These are phyloP conservation scores for Fusarium drepaniforme DNA, from an alignment of 2,329 filamentous ascomycete species.

Conservation along the genomic window DNA sequence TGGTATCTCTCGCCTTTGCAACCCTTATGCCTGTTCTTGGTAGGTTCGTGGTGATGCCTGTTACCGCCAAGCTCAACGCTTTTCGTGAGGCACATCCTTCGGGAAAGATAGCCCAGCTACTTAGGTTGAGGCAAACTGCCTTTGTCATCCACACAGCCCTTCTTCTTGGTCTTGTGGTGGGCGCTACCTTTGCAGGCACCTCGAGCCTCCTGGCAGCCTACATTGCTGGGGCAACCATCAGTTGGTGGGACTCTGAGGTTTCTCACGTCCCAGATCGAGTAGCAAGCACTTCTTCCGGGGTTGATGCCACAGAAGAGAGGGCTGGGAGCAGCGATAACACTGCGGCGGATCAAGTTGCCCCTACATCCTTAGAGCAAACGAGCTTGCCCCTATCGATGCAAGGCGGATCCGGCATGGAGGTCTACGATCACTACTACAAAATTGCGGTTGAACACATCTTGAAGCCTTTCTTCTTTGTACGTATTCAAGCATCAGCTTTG, in stretches of 20 bases:
- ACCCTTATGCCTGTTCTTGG: slow-evolving; percentile 61
- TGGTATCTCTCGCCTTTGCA: slow-evolving; percentile 65
- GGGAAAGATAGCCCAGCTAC: slow-evolving; percentile 38
- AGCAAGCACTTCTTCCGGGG: neutral
- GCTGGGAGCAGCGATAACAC: neutral
- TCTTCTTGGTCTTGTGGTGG: slow-evolving; percentile 62
- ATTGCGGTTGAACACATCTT: slow-evolving; percentile 63
- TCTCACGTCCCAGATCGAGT: slow-evolving; percentile 28
- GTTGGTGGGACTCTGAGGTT: slow-evolving; percentile 67
- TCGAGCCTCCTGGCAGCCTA: slow-evolving; percentile 74
- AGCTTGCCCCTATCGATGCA: neutral
- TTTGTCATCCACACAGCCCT: slow-evolving; percentile 62
- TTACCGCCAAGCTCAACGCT: slow-evolving; percentile 51
- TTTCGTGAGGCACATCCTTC: slow-evolving; percentile 40
- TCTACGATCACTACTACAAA: slow-evolving; percentile 48
- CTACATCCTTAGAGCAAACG: neutral
- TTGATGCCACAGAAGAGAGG: neutral
- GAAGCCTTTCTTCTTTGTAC: slow-evolving; percentile 80
- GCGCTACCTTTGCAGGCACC: slow-evolving; percentile 70
- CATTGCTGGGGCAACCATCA: slow-evolving; percentile 68
- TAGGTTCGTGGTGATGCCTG: slow-evolving; percentile 57
- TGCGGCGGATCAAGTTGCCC: neutral
- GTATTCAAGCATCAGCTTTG: slow-evolving; percentile 24
- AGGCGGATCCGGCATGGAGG: slow-evolving; percentile 16
- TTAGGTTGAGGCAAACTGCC: slow-evolving; percentile 49